These are phyloP conservation scores for Kappamyces sp. DNA, from an alignment of 192 early-diverging fungal species.

Conservation along the genomic window DNA sequence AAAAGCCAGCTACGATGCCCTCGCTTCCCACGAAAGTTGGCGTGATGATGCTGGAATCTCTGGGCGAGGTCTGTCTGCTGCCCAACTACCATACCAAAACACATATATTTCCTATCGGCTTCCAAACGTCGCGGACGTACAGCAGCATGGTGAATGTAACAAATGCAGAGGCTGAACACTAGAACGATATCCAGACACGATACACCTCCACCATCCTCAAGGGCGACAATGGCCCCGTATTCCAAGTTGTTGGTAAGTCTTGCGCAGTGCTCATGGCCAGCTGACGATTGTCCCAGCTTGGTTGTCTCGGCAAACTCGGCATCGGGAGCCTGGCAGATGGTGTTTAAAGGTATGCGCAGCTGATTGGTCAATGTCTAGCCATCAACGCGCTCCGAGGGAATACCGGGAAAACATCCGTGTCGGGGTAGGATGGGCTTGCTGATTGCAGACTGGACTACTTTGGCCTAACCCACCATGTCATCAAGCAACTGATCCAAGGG, in stretches of 20 bases:
- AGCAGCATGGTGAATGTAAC: slow-evolving; percentile 65
- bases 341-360: slow-evolving; percentile 50
- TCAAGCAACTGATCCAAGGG: slow-evolving; percentile 82
- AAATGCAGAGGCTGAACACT: slow-evolving; percentile 21
- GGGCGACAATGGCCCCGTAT: slow-evolving; percentile 70
- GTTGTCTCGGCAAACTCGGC: slow-evolving; percentile 70
- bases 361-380: slow-evolving; percentile 14
- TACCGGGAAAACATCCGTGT: no score
- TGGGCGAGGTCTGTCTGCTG: slow-evolving; percentile 73
- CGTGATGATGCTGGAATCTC: slow-evolving; percentile 60
- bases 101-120: slow-evolving; percentile 91
- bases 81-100: slow-evolving; percentile 80
- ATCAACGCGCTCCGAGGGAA: slow-evolving; percentile 74
- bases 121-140: slow-evolving; percentile 62
- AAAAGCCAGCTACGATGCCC: slow-evolving; percentile 43
- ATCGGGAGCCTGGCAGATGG: slow-evolving; percentile 84
- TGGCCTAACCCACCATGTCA: slow-evolving; percentile 81
- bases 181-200: background rate
- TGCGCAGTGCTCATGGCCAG: background rate
- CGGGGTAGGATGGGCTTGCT: slow-evolving; percentile 64
- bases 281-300: slow-evolving; percentile 69
- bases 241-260: slow-evolving; percentile 53
- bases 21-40: slow-evolving; percentile 75
- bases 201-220: slow-evolving; percentile 69
- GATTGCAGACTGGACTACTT: slow-evolving; percentile 87